phyloP scores from a whole-genome alignment of 805 yeast species.

The Candida nemodendra region DNA sequence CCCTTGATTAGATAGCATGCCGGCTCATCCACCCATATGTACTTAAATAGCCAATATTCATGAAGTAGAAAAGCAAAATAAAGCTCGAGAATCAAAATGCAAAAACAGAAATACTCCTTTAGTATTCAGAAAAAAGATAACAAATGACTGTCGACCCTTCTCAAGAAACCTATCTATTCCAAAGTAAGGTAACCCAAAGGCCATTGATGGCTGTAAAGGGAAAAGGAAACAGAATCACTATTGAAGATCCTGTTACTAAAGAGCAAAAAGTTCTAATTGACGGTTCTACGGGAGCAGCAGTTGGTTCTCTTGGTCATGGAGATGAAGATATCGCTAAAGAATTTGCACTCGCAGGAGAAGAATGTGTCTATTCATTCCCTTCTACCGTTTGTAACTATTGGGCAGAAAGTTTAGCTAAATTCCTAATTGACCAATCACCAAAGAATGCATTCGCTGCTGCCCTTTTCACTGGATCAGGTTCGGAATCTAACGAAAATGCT shows the following conservation, averaged over 20 bases:
- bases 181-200: constrained; percentile 35
- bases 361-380: constrained; percentile 33
- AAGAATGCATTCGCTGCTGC: constrained; percentile 36
- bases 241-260: constrained; percentile 40
- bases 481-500: constrained; percentile 80
- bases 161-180: constrained; percentile 37
- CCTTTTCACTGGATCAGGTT: constrained; percentile 59
- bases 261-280: constrained; percentile 32
- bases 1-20: too few relatives aligned
- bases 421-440: constrained; percentile 39
- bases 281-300: constrained; percentile 47
- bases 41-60: background rate
- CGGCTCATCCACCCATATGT: too few relatives aligned
- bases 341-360: constrained; percentile 33
- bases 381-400: constrained; percentile 30
- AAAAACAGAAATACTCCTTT: background rate
- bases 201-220: constrained; percentile 41
- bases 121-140: too few relatives aligned
- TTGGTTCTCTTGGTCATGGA: constrained; percentile 41
- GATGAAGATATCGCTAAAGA: constrained; percentile 36
- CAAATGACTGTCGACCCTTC: constrained; percentile 1
- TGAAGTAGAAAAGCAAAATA: background rate
- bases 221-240: constrained; percentile 37
- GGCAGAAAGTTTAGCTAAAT: constrained; percentile 39
- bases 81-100: background rate